phyloP scores from a whole-genome alignment of 495 filamentous ascomycete species.

The Xylaria bambusicola region DNA sequence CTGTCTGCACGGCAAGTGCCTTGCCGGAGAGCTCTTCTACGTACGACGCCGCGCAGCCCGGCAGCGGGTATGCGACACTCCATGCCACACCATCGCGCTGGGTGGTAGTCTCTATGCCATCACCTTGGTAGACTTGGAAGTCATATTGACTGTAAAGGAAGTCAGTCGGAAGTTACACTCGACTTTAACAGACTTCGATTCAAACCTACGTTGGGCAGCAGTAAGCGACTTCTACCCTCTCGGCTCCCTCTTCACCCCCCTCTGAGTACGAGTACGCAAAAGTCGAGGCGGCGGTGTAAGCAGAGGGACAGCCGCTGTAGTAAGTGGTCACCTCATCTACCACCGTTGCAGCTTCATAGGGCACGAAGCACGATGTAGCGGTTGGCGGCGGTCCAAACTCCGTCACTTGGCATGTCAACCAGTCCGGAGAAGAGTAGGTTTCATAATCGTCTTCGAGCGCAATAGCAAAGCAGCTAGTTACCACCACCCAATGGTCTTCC shows the following conservation, averaged over 20 bases:
- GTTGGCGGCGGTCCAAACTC: slow-evolving; percentile 11
- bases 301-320: slow-evolving; percentile 16
- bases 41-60: slow-evolving; percentile 11
- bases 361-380: slow-evolving; percentile 9
- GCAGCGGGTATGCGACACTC: slow-evolving; percentile 9
- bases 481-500: slow-evolving; percentile 19
- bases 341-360: slow-evolving; percentile 23
- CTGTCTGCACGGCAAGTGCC: slow-evolving; percentile 12
- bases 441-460: background rate
- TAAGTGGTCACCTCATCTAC: slow-evolving; percentile 40
- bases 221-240: background rate
- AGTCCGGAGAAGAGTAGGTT: slow-evolving; percentile 12
- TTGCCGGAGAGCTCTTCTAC: slow-evolving; percentile 14
- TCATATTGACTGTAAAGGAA: slow-evolving; percentile 5
- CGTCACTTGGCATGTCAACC: slow-evolving; percentile 20
- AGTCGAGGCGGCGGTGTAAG: slow-evolving; percentile 3
- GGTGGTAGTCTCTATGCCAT: background rate
- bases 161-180: background rate
- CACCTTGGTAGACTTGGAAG: background rate
- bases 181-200: background rate
- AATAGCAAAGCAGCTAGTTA: slow-evolving; percentile 11
- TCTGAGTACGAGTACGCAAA: background rate
- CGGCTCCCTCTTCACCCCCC: slow-evolving; percentile 2
- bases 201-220: slow-evolving; percentile 18
- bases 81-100: slow-evolving; percentile 17